A percentile compares a stretch with the other conserved stretches of the same genome.
phyloP scores from a whole-genome alignment of 768 basidiomycete genomes.

The Boletus pseudopeckii region DNA sequence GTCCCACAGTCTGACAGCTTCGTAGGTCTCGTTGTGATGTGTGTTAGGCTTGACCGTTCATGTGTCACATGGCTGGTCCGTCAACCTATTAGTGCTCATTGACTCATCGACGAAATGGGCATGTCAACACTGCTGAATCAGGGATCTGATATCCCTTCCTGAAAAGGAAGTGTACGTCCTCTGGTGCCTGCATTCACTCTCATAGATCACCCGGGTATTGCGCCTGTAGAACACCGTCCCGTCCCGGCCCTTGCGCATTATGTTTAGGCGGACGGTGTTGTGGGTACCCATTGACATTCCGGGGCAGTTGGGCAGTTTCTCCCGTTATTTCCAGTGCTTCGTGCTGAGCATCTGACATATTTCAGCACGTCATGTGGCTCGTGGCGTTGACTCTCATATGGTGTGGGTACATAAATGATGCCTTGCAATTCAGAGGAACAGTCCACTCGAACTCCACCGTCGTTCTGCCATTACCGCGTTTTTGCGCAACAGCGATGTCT shows the following conservation, averaged over 20 bases:
- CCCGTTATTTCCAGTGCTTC: background rate
- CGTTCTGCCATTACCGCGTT: background rate
- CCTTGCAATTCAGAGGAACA: background rate
- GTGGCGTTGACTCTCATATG: background rate
- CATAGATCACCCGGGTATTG: background rate
- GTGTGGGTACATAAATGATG: background rate
- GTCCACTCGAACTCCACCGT: background rate
- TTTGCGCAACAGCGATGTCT: constrained; percentile 5
- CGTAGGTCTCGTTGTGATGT: background rate
- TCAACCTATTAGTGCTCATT: background rate
- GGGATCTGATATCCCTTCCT: background rate
- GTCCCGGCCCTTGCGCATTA: background rate
- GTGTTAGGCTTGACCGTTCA: background rate
- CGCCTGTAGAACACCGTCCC: background rate
- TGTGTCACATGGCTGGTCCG: background rate
- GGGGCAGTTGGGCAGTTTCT: background rate
- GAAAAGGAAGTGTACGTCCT: background rate
- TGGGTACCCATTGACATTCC: background rate
- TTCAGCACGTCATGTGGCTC: background rate
- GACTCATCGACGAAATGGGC: background rate
- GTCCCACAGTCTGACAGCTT: background rate
- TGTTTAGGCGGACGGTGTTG: background rate
- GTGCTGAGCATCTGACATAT: background rate
- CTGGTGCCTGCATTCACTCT: background rate
- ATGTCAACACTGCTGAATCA: background rate